Evolutionary conservation across 2,329 filamentous ascomycete species (phyloP).

Genomic region (Neoscytalidium dimidiatum): DNA sequence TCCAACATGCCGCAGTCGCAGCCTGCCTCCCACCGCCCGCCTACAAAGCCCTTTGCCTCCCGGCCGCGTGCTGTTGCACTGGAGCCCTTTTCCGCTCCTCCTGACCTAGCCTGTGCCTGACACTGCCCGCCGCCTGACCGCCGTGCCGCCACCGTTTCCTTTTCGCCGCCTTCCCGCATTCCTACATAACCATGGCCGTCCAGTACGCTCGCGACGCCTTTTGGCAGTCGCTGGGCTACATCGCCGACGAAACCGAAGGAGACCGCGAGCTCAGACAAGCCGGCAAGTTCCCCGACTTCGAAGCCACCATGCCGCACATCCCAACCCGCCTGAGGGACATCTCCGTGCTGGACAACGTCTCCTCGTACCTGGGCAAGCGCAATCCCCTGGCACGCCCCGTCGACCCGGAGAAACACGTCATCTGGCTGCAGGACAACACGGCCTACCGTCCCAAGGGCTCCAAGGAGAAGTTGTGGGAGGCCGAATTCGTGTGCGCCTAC

Average conservation of each 20-base stretch:
- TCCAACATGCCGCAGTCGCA: background rate
- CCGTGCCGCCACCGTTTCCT: background rate
- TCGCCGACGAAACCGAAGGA: background rate
- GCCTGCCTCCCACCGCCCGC: background rate
- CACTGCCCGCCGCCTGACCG: background rate
- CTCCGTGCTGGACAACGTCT: slow-evolving; percentile 40
- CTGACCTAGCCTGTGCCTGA: background rate
- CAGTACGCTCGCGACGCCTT: slow-evolving; percentile 6
- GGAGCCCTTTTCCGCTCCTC: background rate
- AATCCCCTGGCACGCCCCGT: slow-evolving; percentile 48
- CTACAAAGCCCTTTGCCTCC: background rate
- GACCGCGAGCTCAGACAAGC: background rate
- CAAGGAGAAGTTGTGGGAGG: slow-evolving; percentile 62
- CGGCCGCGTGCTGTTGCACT: background rate
- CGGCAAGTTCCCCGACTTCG: slow-evolving; percentile 34
- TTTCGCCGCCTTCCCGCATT: too few species aligned
- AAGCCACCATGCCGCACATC: slow-evolving; percentile 38
- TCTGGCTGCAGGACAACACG: slow-evolving; percentile 92
- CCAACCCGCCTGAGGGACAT: slow-evolving; percentile 33
- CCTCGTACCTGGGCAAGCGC: slow-evolving; percentile 39
- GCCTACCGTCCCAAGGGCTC: slow-evolving; percentile 60
- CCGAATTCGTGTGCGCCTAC: slow-evolving; percentile 80
- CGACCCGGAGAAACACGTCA: slow-evolving; percentile 64
- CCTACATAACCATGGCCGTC: background rate
- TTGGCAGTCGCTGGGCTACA: slow-evolving; percentile 1